Percentiles rank a stretch among this genome's conserved stretches.
Conservation (phyloP, 164 flowering plant genomes). For the Magnolia kwangsiensis region DNA sequence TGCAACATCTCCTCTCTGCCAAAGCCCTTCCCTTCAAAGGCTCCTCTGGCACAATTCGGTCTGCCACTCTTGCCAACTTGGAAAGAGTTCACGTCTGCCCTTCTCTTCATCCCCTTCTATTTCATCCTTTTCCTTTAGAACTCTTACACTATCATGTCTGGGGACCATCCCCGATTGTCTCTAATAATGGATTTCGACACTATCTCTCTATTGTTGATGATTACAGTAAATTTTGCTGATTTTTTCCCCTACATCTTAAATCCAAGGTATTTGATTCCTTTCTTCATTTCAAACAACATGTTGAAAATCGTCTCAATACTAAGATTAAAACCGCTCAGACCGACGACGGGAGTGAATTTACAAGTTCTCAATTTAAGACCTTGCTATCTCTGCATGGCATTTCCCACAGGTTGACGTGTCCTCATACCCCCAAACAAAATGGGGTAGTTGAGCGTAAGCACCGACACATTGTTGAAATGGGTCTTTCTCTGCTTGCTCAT, state of each 20-base stretch:
- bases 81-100: background rate
- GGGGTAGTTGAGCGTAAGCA: slow-evolving; percentile 2
- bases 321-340: background rate
- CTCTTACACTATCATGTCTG: slow-evolving; percentile 1
- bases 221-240: background rate
- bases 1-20: background rate
- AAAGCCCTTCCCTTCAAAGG: background rate
- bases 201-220: slow-evolving; percentile 7
- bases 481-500: background rate
- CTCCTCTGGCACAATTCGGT: background rate
- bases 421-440: background rate
- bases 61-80: background rate
- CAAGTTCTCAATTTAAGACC: background rate
- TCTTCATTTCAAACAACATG: background rate
- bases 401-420: background rate
- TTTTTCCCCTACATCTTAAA: background rate
- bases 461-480: background rate
- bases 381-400: background rate
- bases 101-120: background rate
- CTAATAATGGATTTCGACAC: background rate
- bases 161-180: background rate
- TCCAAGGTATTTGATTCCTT: background rate
- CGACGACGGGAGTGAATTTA: background rate
- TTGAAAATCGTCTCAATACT: background rate
- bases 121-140: background rate